These are phyloP conservation scores for Eimeria mitis DNA, from an alignment of 169 alveolate genomes.

Conservation along the genomic window DNA sequence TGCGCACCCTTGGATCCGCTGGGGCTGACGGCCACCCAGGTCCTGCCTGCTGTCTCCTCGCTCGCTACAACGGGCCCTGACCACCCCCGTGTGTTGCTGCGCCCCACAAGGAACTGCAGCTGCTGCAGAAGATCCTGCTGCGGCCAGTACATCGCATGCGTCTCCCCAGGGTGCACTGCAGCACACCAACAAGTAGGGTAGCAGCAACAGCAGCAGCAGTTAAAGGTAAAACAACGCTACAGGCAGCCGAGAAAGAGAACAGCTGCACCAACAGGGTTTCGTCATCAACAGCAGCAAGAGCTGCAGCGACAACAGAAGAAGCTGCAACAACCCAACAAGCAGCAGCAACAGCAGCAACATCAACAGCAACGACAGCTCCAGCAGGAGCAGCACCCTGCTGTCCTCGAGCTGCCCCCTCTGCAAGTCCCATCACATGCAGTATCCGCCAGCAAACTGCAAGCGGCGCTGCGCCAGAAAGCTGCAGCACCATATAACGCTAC, in stretches of 20 bases:
- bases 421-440: not conserved
- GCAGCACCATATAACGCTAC: not conserved
- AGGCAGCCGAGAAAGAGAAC: not conserved
- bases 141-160: constrained; percentile 65
- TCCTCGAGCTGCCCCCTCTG: not conserved
- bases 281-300: not conserved
- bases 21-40: constrained; percentile 86
- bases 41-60: constrained; percentile 90
- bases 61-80: constrained; percentile 88
- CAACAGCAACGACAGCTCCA: not conserved
- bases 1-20: constrained; percentile 46
- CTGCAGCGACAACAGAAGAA: not conserved
- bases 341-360: not conserved
- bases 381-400: not conserved
- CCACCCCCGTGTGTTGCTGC: constrained; percentile 84
- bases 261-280: not conserved
- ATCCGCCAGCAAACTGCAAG: not conserved
- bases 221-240: not conserved
- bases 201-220: not conserved
- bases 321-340: not conserved
- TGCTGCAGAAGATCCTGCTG: constrained; percentile 62
- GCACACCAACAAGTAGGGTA: not conserved
- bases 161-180: constrained; percentile 68
- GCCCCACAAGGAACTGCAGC: constrained; percentile 58
- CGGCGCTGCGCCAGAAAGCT: not conserved